A percentile compares a stretch with the other conserved stretches of the same genome.
These are phyloP conservation scores for Amborella trichopoda DNA, from an alignment of 164 flowering plant species.

Conservation along the genomic window DNA sequence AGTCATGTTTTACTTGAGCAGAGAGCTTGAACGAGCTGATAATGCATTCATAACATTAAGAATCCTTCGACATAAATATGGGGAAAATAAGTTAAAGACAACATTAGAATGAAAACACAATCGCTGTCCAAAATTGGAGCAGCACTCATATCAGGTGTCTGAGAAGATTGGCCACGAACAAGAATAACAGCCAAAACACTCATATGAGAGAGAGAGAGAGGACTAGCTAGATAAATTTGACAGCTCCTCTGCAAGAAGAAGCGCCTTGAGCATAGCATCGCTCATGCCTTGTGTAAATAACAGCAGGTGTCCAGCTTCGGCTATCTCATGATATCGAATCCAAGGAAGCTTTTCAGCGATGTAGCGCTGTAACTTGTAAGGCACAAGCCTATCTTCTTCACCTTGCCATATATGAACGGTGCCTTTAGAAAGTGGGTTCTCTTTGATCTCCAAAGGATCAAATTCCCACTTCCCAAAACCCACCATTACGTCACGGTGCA, in stretches of 20 bases:
- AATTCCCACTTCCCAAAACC: conserved; percentile 73
- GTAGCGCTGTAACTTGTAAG: conserved; percentile 33
- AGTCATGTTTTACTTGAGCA: no score
- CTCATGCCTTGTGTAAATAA: conserved; percentile 7
- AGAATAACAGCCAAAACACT: background rate
- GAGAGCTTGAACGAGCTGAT: no score
- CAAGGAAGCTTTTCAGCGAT: conserved; percentile 49
- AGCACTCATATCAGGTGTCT: background rate
- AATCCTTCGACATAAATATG: background rate
- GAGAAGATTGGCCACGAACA: background rate
- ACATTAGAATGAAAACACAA: background rate
- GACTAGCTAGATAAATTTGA: conserved; percentile 1
- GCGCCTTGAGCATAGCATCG: conserved; percentile 41
- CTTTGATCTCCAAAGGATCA: conserved; percentile 44
- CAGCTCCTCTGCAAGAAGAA: conserved; percentile 27
- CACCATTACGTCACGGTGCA: conserved; percentile 42
- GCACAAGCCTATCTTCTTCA: conserved; percentile 47
- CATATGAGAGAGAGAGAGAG: background rate
- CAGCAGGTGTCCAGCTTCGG: conserved; percentile 32
- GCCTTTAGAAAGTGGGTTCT: conserved; percentile 49
- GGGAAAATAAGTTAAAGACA: background rate
- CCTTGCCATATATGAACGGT: conserved; percentile 81
- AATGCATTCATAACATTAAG: background rate
- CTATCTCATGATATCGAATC: conserved; percentile 58
- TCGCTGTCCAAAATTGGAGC: background rate